Conservation (phyloP, 371 early-diverging fungal species). For the Smittium mucronatum region DNA sequence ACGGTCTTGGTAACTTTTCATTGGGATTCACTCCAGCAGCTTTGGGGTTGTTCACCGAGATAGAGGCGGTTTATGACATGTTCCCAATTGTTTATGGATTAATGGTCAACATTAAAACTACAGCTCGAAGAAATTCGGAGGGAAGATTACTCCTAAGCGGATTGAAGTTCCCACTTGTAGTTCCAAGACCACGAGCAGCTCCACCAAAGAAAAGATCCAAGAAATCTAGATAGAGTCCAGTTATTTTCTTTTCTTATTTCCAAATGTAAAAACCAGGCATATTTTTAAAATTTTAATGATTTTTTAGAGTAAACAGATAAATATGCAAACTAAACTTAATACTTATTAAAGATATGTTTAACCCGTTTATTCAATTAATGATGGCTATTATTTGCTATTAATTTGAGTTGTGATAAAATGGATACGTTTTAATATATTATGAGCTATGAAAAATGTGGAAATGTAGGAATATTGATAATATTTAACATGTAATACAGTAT, state of each 20-base stretch:
- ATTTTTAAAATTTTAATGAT: too few relatives aligned
- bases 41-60: conserved; percentile 86
- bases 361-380: too few relatives aligned
- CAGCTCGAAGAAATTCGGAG: conserved; percentile 65
- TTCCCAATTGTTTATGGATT: conserved; percentile 81
- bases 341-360: too few relatives aligned
- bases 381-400: too few relatives aligned
- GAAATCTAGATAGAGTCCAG: neutral
- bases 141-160: conserved; percentile 77
- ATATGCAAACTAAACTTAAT: too few relatives aligned
- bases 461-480: too few relatives aligned
- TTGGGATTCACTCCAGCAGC: conserved; percentile 72
- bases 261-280: too few relatives aligned
- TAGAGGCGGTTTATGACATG: conserved; percentile 86
- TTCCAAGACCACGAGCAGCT: neutral
- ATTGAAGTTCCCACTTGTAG: conserved; percentile 71
- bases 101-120: conserved; percentile 71
- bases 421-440: too few relatives aligned
- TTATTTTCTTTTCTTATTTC: neutral
- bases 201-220: conserved; percentile 4
- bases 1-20: conserved; percentile 70
- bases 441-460: too few relatives aligned
- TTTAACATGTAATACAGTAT: too few relatives aligned
- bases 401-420: too few relatives aligned
- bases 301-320: too few relatives aligned